Evolutionary conservation across 371 early-diverging fungal species (phyloP).

Genomic region (Apophysomyces variabilis): DNA sequence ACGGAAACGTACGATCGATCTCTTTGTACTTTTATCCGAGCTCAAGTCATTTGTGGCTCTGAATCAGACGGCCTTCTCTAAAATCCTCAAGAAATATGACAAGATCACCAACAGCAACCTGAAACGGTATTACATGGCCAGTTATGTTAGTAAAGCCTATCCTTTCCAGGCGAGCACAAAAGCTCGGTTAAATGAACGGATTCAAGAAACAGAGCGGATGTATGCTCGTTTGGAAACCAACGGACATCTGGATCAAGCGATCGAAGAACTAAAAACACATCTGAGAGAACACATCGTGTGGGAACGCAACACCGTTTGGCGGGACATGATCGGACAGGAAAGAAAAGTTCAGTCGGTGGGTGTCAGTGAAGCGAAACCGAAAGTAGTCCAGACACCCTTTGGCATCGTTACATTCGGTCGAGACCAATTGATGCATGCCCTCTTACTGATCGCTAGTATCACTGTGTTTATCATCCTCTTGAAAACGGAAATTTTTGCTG

Average conservation of each 20-base stretch:
- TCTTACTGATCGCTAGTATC: constrained; percentile 54
- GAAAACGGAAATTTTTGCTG: constrained; percentile 57
- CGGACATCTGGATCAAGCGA: constrained; percentile 64
- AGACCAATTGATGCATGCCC: constrained; percentile 39
- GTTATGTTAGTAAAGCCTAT: constrained; percentile 61
- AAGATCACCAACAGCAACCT: constrained; percentile 79
- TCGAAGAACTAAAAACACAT: constrained; percentile 76
- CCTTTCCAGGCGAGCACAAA: constrained; percentile 69
- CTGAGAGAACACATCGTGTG: constrained; percentile 92
- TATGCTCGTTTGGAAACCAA: constrained; percentile 62
- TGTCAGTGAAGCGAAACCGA: constrained; percentile 49
- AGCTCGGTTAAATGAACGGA: constrained; percentile 60
- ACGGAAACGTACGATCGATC: constrained; percentile 59
- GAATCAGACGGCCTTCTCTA: constrained; percentile 94
- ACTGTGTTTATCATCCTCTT: constrained; percentile 60
- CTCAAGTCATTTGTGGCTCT: constrained; percentile 90
- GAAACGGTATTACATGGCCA: constrained; percentile 52
- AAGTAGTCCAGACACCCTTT: constrained; percentile 49
- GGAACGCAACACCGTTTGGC: constrained; percentile 97
- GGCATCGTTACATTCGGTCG: constrained; percentile 45
- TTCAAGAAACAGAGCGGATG: constrained; percentile 59
- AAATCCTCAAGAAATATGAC: constrained; percentile 97
- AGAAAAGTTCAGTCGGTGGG: constrained; percentile 78
- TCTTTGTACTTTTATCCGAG: constrained; percentile 82
- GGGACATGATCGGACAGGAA: constrained; percentile 94